A percentile compares a stretch with the other conserved stretches of the same genome.
phyloP scores from a whole-genome alignment of 2,329 filamentous ascomycete species.

The Ceratocystis ficicola region DNA sequence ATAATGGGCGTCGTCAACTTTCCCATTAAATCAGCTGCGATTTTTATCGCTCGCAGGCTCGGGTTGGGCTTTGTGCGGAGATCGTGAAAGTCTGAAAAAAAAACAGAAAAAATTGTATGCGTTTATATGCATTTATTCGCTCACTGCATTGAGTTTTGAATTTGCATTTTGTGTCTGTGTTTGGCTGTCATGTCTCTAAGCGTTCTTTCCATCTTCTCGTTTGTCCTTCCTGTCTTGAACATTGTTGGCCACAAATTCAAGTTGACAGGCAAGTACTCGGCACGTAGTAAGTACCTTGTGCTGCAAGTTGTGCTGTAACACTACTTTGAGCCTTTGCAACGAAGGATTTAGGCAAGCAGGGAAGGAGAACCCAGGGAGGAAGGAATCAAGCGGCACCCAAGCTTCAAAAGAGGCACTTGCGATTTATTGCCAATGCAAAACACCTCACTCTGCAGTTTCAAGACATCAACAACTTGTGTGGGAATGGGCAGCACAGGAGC shows the following conservation, averaged over 20 bases:
- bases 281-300: neutral
- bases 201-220: neutral
- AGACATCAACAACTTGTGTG: neutral
- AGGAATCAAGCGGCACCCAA: neutral
- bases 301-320: neutral
- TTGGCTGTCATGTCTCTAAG: neutral
- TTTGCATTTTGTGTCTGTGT: neutral
- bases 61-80: neutral
- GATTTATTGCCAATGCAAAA: slow-evolving; percentile 1
- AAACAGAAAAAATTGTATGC: neutral
- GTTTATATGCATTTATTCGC: neutral
- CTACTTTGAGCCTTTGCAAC: slow-evolving; percentile 4
- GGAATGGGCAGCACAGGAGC: neutral
- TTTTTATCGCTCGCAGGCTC: neutral
- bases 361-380: neutral
- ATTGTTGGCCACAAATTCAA: neutral
- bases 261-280: neutral
- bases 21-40: neutral
- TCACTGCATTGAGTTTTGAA: neutral
- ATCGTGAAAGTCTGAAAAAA: neutral
- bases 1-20: neutral
- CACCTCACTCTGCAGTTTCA: neutral
- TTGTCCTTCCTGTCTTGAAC: neutral
- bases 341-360: slow-evolving; percentile 1
- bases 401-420: slow-evolving; percentile 12